These are phyloP conservation scores for Firmiana major DNA, from an alignment of 345 rosid species.

Conservation along the genomic window DNA sequence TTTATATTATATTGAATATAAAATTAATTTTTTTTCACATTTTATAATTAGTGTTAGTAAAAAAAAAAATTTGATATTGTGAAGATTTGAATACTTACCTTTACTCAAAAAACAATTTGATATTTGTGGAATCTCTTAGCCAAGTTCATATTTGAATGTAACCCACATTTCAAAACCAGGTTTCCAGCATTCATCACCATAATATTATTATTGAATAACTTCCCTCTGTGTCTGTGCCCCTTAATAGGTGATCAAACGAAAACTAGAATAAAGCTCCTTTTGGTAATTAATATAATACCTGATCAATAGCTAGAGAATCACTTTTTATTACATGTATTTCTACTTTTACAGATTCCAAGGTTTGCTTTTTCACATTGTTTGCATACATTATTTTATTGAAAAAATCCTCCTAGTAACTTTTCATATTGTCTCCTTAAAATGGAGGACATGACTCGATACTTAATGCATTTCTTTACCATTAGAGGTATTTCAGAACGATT, in stretches of 20 bases:
- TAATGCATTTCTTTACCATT: neutral
- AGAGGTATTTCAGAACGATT: no score
- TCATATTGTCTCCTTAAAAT: slow-evolving; percentile 1
- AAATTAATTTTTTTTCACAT: no score
- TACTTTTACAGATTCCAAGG: slow-evolving; percentile 43
- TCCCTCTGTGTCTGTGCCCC: neutral
- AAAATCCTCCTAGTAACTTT: neutral
- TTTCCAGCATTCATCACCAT: slow-evolving; percentile 25
- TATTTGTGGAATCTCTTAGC: neutral
- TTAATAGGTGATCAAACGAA: neutral
- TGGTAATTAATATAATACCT: neutral
- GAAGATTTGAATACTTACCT: no score
- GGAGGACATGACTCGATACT: neutral
- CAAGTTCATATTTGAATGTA: neutral
- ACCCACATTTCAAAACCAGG: slow-evolving; percentile 26
- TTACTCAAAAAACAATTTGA: neutral
- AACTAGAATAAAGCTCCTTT: neutral
- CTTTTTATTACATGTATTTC: slow-evolving; percentile 28
- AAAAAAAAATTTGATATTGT: no score
- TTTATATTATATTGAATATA: no score
- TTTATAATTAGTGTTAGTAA: no score
- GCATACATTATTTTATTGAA: neutral
- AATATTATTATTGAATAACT: neutral
- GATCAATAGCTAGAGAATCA: slow-evolving; percentile 13
- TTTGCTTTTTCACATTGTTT: slow-evolving; percentile 1